Base-by-base conservation (phyloP, 495 filamentous ascomycete species). In the Hypomontagnella monticulosa region DNA sequence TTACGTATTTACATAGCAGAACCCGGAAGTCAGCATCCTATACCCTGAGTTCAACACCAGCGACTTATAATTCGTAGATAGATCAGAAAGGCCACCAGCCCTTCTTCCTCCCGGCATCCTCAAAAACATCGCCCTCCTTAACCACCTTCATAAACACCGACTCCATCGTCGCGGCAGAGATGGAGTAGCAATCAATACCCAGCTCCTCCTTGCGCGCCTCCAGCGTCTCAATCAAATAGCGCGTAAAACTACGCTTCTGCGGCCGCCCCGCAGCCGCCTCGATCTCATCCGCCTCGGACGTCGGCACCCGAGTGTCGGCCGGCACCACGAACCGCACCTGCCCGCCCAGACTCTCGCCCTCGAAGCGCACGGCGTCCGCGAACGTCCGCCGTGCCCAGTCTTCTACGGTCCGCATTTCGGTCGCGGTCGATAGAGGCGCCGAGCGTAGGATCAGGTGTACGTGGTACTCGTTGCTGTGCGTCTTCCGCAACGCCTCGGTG, bases 101-200 rank as follows among this genome's bases (percentile, higher is more conserved):
- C 67, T 74, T 75, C 63, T 70, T 58, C 8, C 48, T 42, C 18
- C 68, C 71, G 19, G 72, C 86, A 75, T 91, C 88, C 69, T 92
- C 90, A 42, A 80, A 75, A 11, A 90, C 82, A 72, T 87, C 79
- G 73, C 88, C 85, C 75, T 85, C 85, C 40, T 81, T 81, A 2
- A 91, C 88, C 68, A 92, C 89, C 43, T 76, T 84, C 74, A 93
- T 77, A 73, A 93, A 93, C 1, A 92, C 88, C 67, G 91, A 87
- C 75, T 92, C 90, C 63, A 92, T 78, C 4, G 88, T 91, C 23
- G 88, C 89, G 58, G 86, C 87, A 14, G 81, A 85, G 42, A 91
- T 87, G 37, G 84, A 87, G 67, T 90, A 92, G 71, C 87, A 86
- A 70, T 87, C 85, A 9, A 91, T 75, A 0, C 87, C 87, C 27